A percentile compares a stretch with the other conserved stretches of the same genome.
phyloP scores from a whole-genome alignment of 257 asterid genomes.

The Solanum megistacrolobum region DNA sequence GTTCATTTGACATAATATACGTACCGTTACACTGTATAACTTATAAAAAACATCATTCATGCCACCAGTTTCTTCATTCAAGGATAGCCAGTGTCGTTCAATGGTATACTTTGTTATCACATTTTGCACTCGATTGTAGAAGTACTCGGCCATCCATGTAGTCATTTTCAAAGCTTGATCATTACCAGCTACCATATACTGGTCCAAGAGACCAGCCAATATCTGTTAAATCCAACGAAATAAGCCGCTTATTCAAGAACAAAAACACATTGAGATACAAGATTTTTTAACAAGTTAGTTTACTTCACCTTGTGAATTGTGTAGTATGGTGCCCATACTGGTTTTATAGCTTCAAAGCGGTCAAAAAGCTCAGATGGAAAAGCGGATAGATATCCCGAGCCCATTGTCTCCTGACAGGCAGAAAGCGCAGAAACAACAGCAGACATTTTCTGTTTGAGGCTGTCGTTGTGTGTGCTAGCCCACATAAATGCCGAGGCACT shows the following conservation, averaged over 20 bases:
- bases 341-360: constrained; percentile 51
- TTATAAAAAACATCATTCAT: constrained; percentile 88
- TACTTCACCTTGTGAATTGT: constrained; percentile 72
- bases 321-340: constrained; percentile 96
- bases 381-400: constrained; percentile 83
- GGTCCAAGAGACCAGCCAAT: constrained; percentile 88
- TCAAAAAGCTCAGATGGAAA: constrained; percentile 68
- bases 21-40: constrained; percentile 59
- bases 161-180: constrained; percentile 49
- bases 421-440: constrained; percentile 47
- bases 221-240: constrained; percentile 25
- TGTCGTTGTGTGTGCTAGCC: constrained; percentile 78
- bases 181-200: constrained; percentile 50
- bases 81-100: constrained; percentile 56
- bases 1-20: not conserved
- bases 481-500: constrained; percentile 87
- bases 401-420: constrained; percentile 54
- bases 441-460: constrained; percentile 43
- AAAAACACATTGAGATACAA: not conserved
- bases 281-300: not conserved
- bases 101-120: constrained; percentile 52
- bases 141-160: constrained; percentile 72
- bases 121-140: constrained; percentile 65
- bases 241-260: not conserved
- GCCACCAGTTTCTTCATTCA: constrained; percentile 95